Conservation (phyloP, 2,329 filamentous ascomycete species). For the Venturia oleaginea region DNA sequence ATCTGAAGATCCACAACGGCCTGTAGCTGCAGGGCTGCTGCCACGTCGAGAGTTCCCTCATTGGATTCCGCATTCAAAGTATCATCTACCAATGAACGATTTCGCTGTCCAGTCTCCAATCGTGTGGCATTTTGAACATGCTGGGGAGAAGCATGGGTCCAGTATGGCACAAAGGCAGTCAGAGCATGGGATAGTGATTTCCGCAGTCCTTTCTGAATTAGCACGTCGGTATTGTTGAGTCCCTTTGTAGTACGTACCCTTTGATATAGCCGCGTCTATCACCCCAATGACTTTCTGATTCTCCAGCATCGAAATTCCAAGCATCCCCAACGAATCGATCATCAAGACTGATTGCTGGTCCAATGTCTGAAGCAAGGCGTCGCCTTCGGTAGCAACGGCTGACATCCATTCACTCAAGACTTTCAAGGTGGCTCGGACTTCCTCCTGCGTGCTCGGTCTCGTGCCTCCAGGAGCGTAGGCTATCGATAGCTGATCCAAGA, state of each 20-base stretch:
- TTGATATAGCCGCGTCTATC: constrained; percentile 44
- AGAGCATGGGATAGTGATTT: constrained; percentile 44
- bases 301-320: constrained; percentile 54
- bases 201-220: constrained; percentile 32
- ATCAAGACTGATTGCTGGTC: constrained; percentile 44
- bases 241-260: constrained; percentile 34
- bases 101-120: constrained; percentile 32
- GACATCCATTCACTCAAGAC: constrained; percentile 13
- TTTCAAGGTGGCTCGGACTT: constrained; percentile 4
- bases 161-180: constrained; percentile 44
- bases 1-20: constrained; percentile 57
- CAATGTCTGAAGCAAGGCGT: neutral
- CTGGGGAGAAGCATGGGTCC: constrained; percentile 10
- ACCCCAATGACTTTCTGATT: constrained; percentile 47
- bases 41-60: constrained; percentile 30
- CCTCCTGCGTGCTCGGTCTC: constrained; percentile 12
- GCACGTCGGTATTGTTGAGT: neutral
- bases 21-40: constrained; percentile 36
- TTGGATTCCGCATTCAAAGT: constrained; percentile 30
- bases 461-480: constrained; percentile 3
- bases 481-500: constrained; percentile 10
- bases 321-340: constrained; percentile 53
- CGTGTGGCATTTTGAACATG: constrained; percentile 29
- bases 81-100: constrained; percentile 35
- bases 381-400: constrained; percentile 7